Evolutionary conservation across 768 basidiomycete genomes (phyloP).

Genomic region (Calocybe cyanea): DNA sequence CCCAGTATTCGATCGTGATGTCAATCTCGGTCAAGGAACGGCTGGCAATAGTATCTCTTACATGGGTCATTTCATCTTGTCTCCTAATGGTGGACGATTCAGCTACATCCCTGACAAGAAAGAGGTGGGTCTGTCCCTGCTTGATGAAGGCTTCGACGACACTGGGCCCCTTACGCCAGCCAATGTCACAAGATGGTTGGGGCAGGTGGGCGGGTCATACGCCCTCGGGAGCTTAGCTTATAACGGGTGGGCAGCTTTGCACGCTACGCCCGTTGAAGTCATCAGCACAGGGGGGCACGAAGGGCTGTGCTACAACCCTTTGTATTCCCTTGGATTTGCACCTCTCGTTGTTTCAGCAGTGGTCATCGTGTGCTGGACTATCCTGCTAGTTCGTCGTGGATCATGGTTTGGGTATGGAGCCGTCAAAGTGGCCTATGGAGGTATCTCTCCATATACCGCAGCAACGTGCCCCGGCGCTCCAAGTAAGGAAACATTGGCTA

Average conservation of each 20-base stretch:
- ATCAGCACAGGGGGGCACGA: conserved; percentile 14
- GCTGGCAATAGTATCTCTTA: conserved; percentile 5
- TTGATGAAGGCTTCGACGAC: conserved; percentile 1
- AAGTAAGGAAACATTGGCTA: conserved; percentile 6
- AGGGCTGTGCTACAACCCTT: conserved; percentile 15
- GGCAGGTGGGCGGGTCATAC: conserved; percentile 15
- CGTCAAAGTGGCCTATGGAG: conserved; percentile 11
- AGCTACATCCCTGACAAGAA: not conserved
- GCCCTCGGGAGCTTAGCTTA: conserved; percentile 11
- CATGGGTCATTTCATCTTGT: not conserved
- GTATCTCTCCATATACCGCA: conserved; percentile 7
- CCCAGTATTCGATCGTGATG: not conserved
- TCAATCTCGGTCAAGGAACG: conserved; percentile 7
- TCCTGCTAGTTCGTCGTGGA: not conserved
- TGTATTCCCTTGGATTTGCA: conserved; percentile 14
- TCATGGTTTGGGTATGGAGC: conserved; percentile 6
- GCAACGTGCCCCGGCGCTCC: conserved; percentile 7
- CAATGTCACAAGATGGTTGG: conserved; percentile 10
- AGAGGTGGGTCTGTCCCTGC: not conserved
- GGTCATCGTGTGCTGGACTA: conserved; percentile 8
- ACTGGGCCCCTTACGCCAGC: not conserved
- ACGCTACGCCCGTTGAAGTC: conserved; percentile 6
- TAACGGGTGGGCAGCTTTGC: conserved; percentile 18
- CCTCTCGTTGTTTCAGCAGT: conserved; percentile 13
- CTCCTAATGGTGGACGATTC: not conserved